Conservation (phyloP, 768 basidiomycete genomes). For the Trametes gibbosa region DNA sequence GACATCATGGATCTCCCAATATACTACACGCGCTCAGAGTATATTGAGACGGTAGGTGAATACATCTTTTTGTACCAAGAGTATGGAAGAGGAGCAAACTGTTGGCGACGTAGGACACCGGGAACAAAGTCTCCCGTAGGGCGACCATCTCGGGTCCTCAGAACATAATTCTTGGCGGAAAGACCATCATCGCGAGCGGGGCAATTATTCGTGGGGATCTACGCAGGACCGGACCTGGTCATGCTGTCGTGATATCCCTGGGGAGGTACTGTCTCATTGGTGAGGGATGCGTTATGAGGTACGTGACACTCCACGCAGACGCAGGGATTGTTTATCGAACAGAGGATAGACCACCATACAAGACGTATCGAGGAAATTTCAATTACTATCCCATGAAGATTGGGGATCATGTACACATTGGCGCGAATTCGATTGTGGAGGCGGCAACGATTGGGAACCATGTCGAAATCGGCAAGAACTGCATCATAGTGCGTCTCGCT, state of each 20-base stretch:
- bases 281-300: slow-evolving; percentile 88
- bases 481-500: slow-evolving; percentile 72
- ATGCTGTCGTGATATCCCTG: slow-evolving; percentile 90
- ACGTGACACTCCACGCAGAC: slow-evolving; percentile 12
- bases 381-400: slow-evolving; percentile 99
- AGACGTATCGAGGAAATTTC: slow-evolving; percentile 86
- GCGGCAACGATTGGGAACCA: slow-evolving; percentile 93
- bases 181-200: slow-evolving; percentile 89
- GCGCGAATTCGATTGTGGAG: slow-evolving; percentile 84
- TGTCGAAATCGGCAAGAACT: slow-evolving; percentile 93
- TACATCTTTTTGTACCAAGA: neutral
- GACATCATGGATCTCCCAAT: slow-evolving; percentile 66
- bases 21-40: slow-evolving; percentile 79
- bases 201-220: slow-evolving; percentile 95
- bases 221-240: slow-evolving; percentile 82
- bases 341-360: slow-evolving; percentile 71
- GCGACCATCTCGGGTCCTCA: slow-evolving; percentile 91
- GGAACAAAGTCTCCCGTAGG: slow-evolving; percentile 92
- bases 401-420: slow-evolving; percentile 93
- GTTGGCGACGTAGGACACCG: slow-evolving; percentile 70
- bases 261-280: slow-evolving; percentile 92
- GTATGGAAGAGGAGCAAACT: neutral
- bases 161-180: slow-evolving; percentile 96
- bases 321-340: neutral
- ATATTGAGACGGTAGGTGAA: slow-evolving; percentile 75